Conservation (phyloP, 2,329 filamentous ascomycete species). For the Daldinia sp. region DNA sequence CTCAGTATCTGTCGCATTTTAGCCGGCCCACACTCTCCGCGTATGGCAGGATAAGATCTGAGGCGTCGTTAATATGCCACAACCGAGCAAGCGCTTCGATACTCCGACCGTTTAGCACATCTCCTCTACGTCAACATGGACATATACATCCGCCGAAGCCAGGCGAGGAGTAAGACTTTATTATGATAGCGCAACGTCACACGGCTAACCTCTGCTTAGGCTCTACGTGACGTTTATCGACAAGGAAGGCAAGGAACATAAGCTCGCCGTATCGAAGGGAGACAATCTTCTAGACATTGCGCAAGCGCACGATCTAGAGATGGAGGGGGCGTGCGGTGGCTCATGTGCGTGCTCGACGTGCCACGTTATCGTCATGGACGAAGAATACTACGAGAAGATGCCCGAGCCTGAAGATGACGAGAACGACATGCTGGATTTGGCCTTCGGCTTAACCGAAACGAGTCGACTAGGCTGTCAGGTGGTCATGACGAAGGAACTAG, state of each 20-base stretch:
- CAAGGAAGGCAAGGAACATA: constrained; percentile 81
- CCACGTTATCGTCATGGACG: constrained; percentile 83
- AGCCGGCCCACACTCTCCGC: constrained; percentile 11
- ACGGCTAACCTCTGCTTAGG: constrained; percentile 54
- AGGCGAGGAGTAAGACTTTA: constrained; percentile 80
- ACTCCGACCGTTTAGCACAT: constrained; percentile 71
- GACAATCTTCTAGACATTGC: constrained; percentile 96
- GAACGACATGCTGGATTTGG: constrained; percentile 91
- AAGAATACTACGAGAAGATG: constrained; percentile 79
- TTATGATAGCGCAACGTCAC: not conserved
- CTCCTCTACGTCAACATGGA: constrained; percentile 70
- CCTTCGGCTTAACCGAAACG: constrained; percentile 89
- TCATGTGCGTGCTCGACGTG: constrained; percentile 94
- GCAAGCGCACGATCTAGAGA: constrained; percentile 92
- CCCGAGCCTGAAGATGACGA: constrained; percentile 80
- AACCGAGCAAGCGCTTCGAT: constrained; percentile 9
- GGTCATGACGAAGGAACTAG: constrained; percentile 86
- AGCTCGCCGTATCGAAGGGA: constrained; percentile 81
- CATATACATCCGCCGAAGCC: constrained; percentile 85
- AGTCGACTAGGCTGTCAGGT: constrained; percentile 88
- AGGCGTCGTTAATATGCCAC: constrained; percentile 21
- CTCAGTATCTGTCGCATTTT: constrained; percentile 14
- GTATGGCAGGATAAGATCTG: constrained; percentile 28
- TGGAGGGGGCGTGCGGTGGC: constrained; percentile 97
- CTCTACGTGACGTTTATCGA: constrained; percentile 92